These are phyloP conservation scores for Avena atlantica DNA, from an alignment of 176 grass and related monocot genomes.

Conservation along the genomic window DNA sequence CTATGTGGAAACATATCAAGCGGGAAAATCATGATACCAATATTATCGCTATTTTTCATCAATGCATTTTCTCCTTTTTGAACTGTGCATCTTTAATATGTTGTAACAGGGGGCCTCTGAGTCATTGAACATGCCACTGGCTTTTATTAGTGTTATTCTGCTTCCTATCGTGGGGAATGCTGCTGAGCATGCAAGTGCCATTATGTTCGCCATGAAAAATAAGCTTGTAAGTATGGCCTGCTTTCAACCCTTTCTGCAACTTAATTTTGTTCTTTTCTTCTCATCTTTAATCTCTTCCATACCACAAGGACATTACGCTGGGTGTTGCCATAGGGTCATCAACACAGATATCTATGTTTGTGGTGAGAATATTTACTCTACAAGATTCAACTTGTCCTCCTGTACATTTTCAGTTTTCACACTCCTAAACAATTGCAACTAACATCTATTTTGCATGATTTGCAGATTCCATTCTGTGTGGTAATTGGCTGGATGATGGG, in stretches of 20 bases:
- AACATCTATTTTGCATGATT: slow-evolving; percentile 24
- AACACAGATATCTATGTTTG: slow-evolving; percentile 99
- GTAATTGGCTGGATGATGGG: slow-evolving; percentile 99
- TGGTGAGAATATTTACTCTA: slow-evolving; percentile 58
- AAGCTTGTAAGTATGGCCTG: slow-evolving; percentile 73
- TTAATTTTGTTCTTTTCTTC: slow-evolving; percentile 28
- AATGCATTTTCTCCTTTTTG: slow-evolving; percentile 7
- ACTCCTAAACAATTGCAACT: slow-evolving; percentile 18
- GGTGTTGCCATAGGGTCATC: slow-evolving; percentile 98
- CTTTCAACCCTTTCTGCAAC: slow-evolving; percentile 15
- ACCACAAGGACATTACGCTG: slow-evolving; percentile 83
- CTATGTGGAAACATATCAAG: background rate
- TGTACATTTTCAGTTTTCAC: slow-evolving; percentile 36
- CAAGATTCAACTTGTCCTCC: slow-evolving; percentile 10
- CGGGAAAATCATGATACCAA: background rate
- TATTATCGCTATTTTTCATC: slow-evolving; percentile 15
- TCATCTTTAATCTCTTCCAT: slow-evolving; percentile 35
- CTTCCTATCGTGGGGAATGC: slow-evolving; percentile 98
- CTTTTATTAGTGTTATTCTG: slow-evolving; percentile 99
- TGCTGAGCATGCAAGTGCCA: slow-evolving; percentile 97
- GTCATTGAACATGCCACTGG: slow-evolving; percentile 85
- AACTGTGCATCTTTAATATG: slow-evolving; percentile 45
- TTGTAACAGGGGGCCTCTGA: slow-evolving; percentile 85
- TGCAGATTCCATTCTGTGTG: slow-evolving; percentile 45
- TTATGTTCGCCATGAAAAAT: slow-evolving; percentile 99